Evolutionary conservation across 78 protist genomes (phyloP), one percentile per base, ranked within the genome.

Genomic region (Paratrimastix pyriformis): DNA sequence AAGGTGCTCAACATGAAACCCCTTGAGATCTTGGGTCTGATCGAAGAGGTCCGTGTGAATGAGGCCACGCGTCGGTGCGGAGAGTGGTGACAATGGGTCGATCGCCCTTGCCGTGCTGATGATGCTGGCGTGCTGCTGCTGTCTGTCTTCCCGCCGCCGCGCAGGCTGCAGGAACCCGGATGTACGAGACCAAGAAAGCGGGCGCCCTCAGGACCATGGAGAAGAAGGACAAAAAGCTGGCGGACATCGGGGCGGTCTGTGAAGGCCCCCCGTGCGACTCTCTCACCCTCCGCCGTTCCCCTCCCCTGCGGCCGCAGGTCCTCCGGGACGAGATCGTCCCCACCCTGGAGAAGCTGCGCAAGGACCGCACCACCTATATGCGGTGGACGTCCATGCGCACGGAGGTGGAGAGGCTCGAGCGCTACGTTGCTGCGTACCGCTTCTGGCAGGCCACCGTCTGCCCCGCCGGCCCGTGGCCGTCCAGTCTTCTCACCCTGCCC

Each of bases 131-230:
- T n/a, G n/a, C n/a, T n/a, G n/a, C n/a, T n/a, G n/a, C n/a, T n/a
- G n/a, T n/a, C n/a, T n/a, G n/a, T n/a, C 24, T n/a, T n/a, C 24
- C n/a, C n/a, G n/a, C n/a, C n/a, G n/a, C n/a, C n/a, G n/a, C n/a
- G n/a, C n/a, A n/a, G n/a, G 98, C 99, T 0, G 98, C 98, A 1
- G 99, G 99, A 37, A 98, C 99, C 6, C 76, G 92, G 29, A 87
- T 98, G 94, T 98, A 78, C 72, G 99, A 98, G 65, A 58, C 13
- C 29, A 93, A 92, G 82, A 91, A 94, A 74, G 65, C 8, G 18
- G 40, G 55, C 0, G 88, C 99, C 4, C 43, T 82, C 42, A 72
- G 59, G 70, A 92, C 87, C 21, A 87, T 98, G 46, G 88, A 79
- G 45, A 85, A 90, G 84, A 96, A 96, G 84, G 87, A 91, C 35